Base-by-base conservation (phyloP, 2,329 filamentous ascomycete genomes). In the Neoarthrinium moseri region DNA sequence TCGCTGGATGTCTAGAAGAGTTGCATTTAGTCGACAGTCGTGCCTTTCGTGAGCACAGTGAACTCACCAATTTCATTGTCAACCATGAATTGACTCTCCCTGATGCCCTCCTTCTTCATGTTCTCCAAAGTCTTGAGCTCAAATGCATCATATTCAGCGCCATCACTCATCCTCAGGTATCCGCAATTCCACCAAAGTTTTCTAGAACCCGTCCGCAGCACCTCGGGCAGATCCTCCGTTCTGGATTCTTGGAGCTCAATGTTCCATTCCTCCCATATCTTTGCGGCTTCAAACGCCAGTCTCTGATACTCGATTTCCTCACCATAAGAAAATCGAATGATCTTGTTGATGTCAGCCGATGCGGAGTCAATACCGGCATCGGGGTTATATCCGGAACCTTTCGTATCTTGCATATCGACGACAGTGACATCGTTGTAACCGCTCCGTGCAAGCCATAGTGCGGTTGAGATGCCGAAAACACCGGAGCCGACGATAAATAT, bases 401-500 rank as follows among this genome's bases (percentile, higher is more conserved):
- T 62, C 26, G 74, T 63, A 15, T 68, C 59, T 51, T 77, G 71
- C 50, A 66, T 66, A 53, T 80, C 75, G 26, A 79, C 63, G 10
- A 79, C 65, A 7, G 66, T 75, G 21, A 78, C 62, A 48, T 72
- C 63, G 5, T 17, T 62, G 54, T 77, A 79, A 4, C 74, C 75
- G 10, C 69, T 56, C 38, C 61, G 58, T 6, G 65, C 66, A 5
- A 75, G 63, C 51, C 72, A 68, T 22, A 74, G 53, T 1, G 72
- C 72, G 6, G 68, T 73, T 45, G 63, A 48, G 34, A 71, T 60
- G 35, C 71, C 68, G 49, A 68, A 72, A 42, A 68, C 63, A 26
- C 69, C 70, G 3, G 65, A 68, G 13, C 70, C 70, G 11, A 73
- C 55, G 27, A 73, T 66, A 33, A 69, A 50, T 34, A 73, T 69